phyloP scores from a whole-genome alignment of 305 asterid species.

The Fraxinus sp. region DNA sequence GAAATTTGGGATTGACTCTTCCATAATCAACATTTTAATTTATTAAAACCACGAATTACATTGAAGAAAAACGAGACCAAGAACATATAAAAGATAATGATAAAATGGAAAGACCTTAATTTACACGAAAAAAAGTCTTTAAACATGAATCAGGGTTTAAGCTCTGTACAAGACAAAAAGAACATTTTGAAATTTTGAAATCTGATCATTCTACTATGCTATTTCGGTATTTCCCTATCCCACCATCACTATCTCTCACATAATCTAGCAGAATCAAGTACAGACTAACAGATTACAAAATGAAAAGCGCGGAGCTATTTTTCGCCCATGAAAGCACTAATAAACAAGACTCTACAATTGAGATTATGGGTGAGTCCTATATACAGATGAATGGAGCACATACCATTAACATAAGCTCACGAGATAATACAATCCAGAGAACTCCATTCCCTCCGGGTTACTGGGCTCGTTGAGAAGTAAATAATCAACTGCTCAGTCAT shows the following conservation, averaged over 20 bases:
- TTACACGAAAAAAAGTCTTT: conserved; percentile 16
- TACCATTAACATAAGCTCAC: conserved; percentile 26
- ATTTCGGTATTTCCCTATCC: conserved; percentile 24
- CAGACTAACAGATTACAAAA: conserved; percentile 17
- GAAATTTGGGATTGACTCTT: not conserved
- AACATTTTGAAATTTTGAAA: conserved; percentile 26
- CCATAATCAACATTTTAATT: not conserved
- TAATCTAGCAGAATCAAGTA: conserved; percentile 15
- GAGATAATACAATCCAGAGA: conserved; percentile 25
- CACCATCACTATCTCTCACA: conserved; percentile 20
- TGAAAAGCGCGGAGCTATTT: conserved; percentile 20
- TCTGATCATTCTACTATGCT: conserved; percentile 24
- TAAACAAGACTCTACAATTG: conserved; percentile 30
- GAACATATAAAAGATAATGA: conserved; percentile 20
- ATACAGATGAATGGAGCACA: conserved; percentile 35
- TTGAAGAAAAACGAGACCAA: not conserved
- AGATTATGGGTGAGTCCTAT: conserved; percentile 34
- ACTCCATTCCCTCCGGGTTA: conserved; percentile 23
- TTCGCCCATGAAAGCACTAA: conserved; percentile 20
- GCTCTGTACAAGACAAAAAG: conserved; percentile 31
- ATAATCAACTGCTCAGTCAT: conserved; percentile 27
- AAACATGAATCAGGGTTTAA: conserved; percentile 1
- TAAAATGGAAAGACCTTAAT: conserved; percentile 23
- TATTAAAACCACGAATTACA: not conserved
- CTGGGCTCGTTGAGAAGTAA: conserved; percentile 24